Evolutionary conservation across 768 basidiomycete species (phyloP), one percentile per base, ranked within the genome.

Genomic region (Asterophora parasitica): DNA sequence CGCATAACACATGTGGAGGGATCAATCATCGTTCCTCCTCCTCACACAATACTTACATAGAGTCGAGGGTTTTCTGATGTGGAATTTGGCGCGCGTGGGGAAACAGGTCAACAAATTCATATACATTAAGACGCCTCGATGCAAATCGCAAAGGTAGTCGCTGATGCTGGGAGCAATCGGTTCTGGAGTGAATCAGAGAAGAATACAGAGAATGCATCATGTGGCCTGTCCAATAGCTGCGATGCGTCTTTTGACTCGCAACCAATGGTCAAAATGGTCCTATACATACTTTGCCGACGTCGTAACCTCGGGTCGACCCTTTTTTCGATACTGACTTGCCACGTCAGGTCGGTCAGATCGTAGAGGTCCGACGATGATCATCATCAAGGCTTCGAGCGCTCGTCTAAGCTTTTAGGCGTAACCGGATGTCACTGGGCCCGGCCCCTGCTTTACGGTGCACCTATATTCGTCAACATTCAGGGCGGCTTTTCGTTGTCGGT

Each of bases 341-440:
- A 17, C 12, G 9, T 30, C n/a, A 39, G 38, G 17, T 32, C 34
- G 46, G 28, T 9, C 46, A 23, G 12, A 16, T 7, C 23, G 23
- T 40, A 28, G 23, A 15, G 10, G 15, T 41, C 37, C 44, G 34
- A 36, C 33, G 37, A 15, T 26, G 38, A 39, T 41, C 11, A 16
- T 38, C n/a, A n/a, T n/a, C n/a, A n/a, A n/a, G 15, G 15, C 5
- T 15, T 20, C 19, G 26, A 46, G 16, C 30, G 39, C 19, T 47
- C 16, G 13, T 47, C 28, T 47, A 40, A 47, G 37, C 30, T 32
- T 47, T 47, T 47, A 47, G 46, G 28, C 46, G 38, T 47, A n/a
- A 23, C 46, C 30, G 39, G 12, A 27, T 35, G 26, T 9, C 35
- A 16, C 7, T 36, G 44, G 7, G 12, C 40, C 20, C 4, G 11